Evolutionary conservation across 768 basidiomycete species (phyloP), one percentile per base, ranked within the genome.

Genomic region (Tylopilus balloui): DNA sequence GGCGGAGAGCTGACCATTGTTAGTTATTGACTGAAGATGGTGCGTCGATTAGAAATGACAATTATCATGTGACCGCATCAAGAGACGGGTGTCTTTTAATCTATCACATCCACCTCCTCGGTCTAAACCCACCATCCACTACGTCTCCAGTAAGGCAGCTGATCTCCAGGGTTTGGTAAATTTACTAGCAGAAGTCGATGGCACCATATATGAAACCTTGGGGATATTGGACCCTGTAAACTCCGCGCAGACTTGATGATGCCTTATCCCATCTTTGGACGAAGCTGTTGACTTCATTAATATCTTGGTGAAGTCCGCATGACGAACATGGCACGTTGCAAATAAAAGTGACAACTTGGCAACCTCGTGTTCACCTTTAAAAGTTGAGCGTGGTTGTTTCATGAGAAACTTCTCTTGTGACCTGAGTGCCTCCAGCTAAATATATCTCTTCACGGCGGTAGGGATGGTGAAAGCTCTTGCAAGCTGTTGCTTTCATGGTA

Each of bases 91-190:
- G 32, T 19, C 25, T 46, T 34, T 21, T 48, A 11, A 48, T 55
- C 23, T 28, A 51, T 56, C 40, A 56, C 20, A 45, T 38, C 44
- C 48, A 54, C 58, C 47, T 59, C 62, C 60, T 64, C 60, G 62
- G 65, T 60, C 49, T 51, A 55, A 53, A 40, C 32, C 55, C 50
- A 58, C 51, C 44, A 42, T 46, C 37, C 42, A 42, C 35, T 38
- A 37, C 42, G 29, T 47, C 44, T 54, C 50, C 19, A 41, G 53
- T 56, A 55, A 57, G 54, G 55, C 35, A 53, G 55, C 20, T 28
- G 20, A 45, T 52, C 27, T 42, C 47, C 50, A 41, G 32, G 27
- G 27, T 41, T 44, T 37, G 42, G 47, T 5, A 50, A 56, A 45
- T 43, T 47, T 46, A 38, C 51, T 21, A 21, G 38, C 19, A 45